Conservation (phyloP, 2,329 filamentous ascomycete genomes). For the Colletotrichum graminicola region DNA sequence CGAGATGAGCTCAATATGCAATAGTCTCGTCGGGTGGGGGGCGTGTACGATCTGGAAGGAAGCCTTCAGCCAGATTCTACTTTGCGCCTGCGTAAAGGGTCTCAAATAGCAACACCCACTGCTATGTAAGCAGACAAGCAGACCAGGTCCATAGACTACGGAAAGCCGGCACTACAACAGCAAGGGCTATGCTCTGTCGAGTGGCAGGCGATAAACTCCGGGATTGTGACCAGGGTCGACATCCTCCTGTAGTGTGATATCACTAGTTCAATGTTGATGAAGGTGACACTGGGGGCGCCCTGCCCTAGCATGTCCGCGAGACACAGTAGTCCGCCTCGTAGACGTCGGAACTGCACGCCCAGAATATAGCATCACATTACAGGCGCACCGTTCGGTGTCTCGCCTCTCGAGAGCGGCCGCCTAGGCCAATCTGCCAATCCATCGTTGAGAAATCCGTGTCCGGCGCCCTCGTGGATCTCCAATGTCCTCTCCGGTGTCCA, state of each 20-base stretch:
- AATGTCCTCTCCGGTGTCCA: neutral
- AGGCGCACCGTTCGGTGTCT: neutral
- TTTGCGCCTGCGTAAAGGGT: neutral
- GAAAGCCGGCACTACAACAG: neutral
- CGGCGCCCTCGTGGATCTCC: neutral
- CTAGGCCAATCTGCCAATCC: neutral
- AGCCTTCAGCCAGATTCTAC: constrained; percentile 10
- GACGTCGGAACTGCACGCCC: neutral
- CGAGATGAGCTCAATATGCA: constrained; percentile 37
- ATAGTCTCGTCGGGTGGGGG: neutral
- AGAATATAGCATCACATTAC: neutral
- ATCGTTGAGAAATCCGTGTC: neutral
- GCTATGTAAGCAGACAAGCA: no score
- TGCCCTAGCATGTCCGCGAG: neutral
- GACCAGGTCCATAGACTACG: neutral
- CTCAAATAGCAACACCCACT: neutral
- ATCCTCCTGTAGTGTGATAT: neutral
- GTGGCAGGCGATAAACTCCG: neutral
- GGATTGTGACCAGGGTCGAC: neutral
- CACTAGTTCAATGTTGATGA: neutral
- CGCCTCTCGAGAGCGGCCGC: neutral
- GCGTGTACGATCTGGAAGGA: constrained; percentile 18
- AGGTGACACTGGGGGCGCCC: no score
- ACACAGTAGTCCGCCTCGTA: neutral
- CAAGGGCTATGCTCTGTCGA: neutral